Percentiles rank a stretch among this genome's conserved stretches.
phyloP scores from a whole-genome alignment of 352 stramenopile genomes.

The Globisporangium camurandrum region DNA sequence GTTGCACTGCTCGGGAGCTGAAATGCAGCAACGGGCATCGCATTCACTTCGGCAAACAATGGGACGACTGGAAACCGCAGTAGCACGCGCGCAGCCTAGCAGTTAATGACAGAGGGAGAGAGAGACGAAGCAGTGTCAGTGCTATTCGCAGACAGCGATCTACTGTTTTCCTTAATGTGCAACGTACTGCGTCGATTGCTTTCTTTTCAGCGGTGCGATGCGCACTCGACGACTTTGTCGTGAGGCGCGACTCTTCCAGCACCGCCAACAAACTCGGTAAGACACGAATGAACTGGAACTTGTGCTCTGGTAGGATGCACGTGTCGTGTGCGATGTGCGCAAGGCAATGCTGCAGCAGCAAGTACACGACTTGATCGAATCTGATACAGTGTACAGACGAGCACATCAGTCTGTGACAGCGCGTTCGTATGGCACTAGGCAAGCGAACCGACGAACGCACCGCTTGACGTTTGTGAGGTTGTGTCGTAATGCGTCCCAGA shows the following conservation, averaged over 20 bases:
- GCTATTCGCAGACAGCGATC: no score
- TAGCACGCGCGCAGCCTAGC: slow-evolving; percentile 31
- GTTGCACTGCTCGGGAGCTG: no score
- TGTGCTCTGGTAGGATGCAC: slow-evolving; percentile 23
- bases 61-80: slow-evolving; percentile 39
- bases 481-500: slow-evolving; percentile 49
- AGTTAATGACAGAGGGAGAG: not conserved
- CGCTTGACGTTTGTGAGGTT: slow-evolving; percentile 67
- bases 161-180: no score
- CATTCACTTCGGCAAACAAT: slow-evolving; percentile 38
- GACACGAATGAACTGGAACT: slow-evolving; percentile 48
- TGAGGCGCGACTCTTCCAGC: slow-evolving; percentile 23
- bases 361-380: slow-evolving; percentile 51
- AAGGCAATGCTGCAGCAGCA: slow-evolving; percentile 48
- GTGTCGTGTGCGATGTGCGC: slow-evolving; percentile 29
- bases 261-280: slow-evolving; percentile 38
- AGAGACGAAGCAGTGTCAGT: not conserved
- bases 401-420: no score
- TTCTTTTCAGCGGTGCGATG: slow-evolving; percentile 38
- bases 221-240: slow-evolving; percentile 14
- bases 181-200: slow-evolving; percentile 43
- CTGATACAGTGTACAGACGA: slow-evolving; percentile 16
- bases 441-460: slow-evolving; percentile 16
- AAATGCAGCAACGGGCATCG: slow-evolving; percentile 25
- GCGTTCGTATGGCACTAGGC: no score